These are phyloP conservation scores for Phytopythium delawarense DNA, from an alignment of 352 stramenopile species.

Conservation along the genomic window DNA sequence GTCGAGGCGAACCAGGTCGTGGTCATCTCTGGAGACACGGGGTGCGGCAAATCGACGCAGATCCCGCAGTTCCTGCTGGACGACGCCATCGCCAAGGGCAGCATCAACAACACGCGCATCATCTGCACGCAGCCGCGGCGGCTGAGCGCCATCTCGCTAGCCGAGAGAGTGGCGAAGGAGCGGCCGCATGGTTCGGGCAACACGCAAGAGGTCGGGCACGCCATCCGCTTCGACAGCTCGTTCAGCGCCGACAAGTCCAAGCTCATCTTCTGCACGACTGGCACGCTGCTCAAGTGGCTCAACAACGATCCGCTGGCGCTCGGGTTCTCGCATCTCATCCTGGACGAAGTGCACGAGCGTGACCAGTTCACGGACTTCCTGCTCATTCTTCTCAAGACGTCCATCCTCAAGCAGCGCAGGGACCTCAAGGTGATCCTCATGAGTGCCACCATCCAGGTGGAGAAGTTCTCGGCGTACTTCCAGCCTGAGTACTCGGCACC, in stretches of 20 bases:
- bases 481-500: slow-evolving; percentile 60
- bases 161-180: slow-evolving; percentile 84
- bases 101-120: slow-evolving; percentile 60
- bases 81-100: slow-evolving; percentile 61
- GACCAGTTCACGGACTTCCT: slow-evolving; percentile 96
- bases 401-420: slow-evolving; percentile 70
- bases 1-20: slow-evolving; percentile 83
- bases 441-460: slow-evolving; percentile 94
- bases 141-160: slow-evolving; percentile 90
- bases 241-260: slow-evolving; percentile 78
- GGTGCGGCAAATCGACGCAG: slow-evolving; percentile 93
- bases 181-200: slow-evolving; percentile 42
- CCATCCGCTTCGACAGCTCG: slow-evolving; percentile 89
- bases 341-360: slow-evolving; percentile 96
- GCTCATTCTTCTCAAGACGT: slow-evolving; percentile 91
- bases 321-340: slow-evolving; percentile 92
- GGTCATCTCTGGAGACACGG: slow-evolving; percentile 93
- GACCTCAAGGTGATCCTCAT: slow-evolving; percentile 93
- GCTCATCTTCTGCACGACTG: slow-evolving; percentile 98
- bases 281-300: slow-evolving; percentile 85
- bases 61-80: slow-evolving; percentile 93
- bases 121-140: slow-evolving; percentile 93
- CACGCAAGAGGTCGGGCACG: slow-evolving; percentile 86
- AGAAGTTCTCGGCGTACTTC: slow-evolving; percentile 93
- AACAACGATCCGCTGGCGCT: slow-evolving; percentile 64